phyloP scores from a whole-genome alignment of 2,329 filamentous ascomycete species.

The Ampelomyces quisqualis region DNA sequence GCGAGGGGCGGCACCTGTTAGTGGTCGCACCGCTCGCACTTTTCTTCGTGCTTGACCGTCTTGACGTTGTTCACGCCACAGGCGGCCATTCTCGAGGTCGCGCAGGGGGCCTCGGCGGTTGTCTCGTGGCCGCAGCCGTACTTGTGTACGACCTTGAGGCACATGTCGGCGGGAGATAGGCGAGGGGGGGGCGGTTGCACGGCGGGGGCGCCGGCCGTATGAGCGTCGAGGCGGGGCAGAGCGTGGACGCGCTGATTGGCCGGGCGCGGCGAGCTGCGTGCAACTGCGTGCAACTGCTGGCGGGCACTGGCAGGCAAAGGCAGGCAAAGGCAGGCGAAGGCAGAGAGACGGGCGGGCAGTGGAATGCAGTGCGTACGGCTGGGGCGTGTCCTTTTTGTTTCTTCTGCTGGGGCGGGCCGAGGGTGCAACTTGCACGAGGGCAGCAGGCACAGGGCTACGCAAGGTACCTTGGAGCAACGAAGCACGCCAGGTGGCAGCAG shows the following conservation, averaged over 20 bases:
- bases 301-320: slow-evolving; percentile 9
- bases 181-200: slow-evolving; percentile 20
- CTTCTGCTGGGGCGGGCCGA: slow-evolving; percentile 13
- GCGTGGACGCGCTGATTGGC: slow-evolving; percentile 30
- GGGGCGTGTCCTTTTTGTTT: slow-evolving; percentile 4
- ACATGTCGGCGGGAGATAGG: slow-evolving; percentile 43
- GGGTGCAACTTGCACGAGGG: slow-evolving; percentile 11
- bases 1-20: slow-evolving; percentile 40
- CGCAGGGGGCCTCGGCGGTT: slow-evolving; percentile 49
- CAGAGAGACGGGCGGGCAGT: not conserved
- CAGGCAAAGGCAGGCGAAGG: slow-evolving; percentile 10
- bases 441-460: slow-evolving; percentile 15
- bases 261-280: slow-evolving; percentile 23
- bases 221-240: slow-evolving; percentile 27
- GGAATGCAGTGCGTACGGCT: no score
- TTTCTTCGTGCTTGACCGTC: slow-evolving; percentile 51
- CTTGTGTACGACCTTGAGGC: slow-evolving; percentile 50
- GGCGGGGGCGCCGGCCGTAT: slow-evolving; percentile 25
- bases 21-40: slow-evolving; percentile 50
- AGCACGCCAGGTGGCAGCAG: slow-evolving; percentile 1
- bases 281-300: slow-evolving; percentile 22
- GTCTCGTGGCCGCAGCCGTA: slow-evolving; percentile 51
- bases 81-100: slow-evolving; percentile 47
- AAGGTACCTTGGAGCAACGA: slow-evolving; percentile 6
- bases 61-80: slow-evolving; percentile 48